These are phyloP conservation scores for Eruca vesicaria DNA, from an alignment of 441 rosid genomes.

Conservation along the genomic window DNA sequence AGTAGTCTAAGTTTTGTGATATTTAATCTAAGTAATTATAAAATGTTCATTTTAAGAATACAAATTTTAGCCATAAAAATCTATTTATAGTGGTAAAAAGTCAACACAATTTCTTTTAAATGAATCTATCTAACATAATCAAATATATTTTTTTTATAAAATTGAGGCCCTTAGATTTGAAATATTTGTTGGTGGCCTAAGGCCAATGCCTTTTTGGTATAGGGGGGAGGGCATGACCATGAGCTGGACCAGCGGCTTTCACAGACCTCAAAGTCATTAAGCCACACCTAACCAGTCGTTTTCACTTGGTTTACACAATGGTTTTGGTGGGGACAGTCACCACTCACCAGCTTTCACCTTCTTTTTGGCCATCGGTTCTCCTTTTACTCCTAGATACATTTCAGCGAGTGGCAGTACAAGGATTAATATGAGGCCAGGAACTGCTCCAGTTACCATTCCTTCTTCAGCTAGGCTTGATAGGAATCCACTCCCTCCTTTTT, in stretches of 20 bases:
- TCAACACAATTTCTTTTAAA: too few species aligned
- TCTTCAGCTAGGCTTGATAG: constrained; percentile 47
- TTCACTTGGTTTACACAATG: constrained; percentile 60
- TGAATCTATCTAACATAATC: too few species aligned
- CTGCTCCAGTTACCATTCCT: constrained; percentile 86
- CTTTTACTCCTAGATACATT: constrained; percentile 58
- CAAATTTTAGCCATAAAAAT: too few species aligned
- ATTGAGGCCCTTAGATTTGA: too few species aligned
- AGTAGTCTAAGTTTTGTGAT: too few species aligned
- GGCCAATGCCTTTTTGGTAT: too few species aligned
- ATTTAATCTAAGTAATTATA: too few species aligned
- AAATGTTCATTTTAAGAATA: too few species aligned
- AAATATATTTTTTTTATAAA: too few species aligned
- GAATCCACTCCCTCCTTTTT: constrained; percentile 69
- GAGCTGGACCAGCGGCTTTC: constrained; percentile 92
- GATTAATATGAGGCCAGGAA: constrained; percentile 48
- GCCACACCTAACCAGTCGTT: constrained; percentile 42
- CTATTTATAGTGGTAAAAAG: too few species aligned
- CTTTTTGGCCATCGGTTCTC: constrained; percentile 75
- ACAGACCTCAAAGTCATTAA: constrained; percentile 47
- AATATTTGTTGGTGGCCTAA: too few species aligned
- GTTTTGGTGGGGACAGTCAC: constrained; percentile 55
- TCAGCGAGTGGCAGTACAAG: constrained; percentile 42
- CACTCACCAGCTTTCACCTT: constrained; percentile 80
- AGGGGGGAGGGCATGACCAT: too few species aligned